Base-by-base conservation (phyloP, 2,329 filamentous ascomycete genomes). In the Colletotrichum nymphaeae region DNA sequence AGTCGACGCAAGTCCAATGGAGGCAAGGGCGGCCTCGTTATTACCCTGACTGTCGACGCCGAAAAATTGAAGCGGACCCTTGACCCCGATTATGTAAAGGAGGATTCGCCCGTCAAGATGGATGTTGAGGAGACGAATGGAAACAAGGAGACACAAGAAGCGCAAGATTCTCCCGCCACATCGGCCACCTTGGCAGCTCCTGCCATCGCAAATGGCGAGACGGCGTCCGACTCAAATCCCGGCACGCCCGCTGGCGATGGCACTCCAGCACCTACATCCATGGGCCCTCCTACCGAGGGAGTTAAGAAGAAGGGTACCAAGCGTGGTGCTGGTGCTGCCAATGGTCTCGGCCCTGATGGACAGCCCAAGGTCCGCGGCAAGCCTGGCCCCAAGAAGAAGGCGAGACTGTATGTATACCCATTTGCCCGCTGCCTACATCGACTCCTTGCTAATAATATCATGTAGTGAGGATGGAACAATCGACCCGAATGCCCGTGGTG, bases 301-400 rank as follows among this genome's bases (percentile, higher is more conserved):
- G 85, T 87, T 14, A 95, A 94, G 87, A 95, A 94, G 86, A 95
- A 95, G 83, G 92, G 92, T 42, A 86, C 90, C 42, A 93, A 95
- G 82, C 90, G 93, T 76, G 89, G 90, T 26, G 93, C 93, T 78
- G 87, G 90, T 52, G 90, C 88, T 68, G 87, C 86, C 72, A 93
- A 93, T 84, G 87, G 91, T 80, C 83, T 84, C 74, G 78, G 86
- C 84, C 83, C 85, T 81, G 94, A 95, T 75, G 87, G 86, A 42
- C 80, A 86, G 30, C 87, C 92, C n/a, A 95, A 94, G 83, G 87
- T 92, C 67, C 88, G 94, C 81, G 93, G 93, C 80, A 97, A 97
- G 86, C 96, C 97, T 7, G 96, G 96, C 7, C 96, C 96, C 0
- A 98, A 98, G 90, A 98, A 98, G 91, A 98, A 97, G 86, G 92